Evolutionary conservation across 805 yeast genomes (phyloP).

Genomic region (Sungouiozyma ichnusensis): DNA sequence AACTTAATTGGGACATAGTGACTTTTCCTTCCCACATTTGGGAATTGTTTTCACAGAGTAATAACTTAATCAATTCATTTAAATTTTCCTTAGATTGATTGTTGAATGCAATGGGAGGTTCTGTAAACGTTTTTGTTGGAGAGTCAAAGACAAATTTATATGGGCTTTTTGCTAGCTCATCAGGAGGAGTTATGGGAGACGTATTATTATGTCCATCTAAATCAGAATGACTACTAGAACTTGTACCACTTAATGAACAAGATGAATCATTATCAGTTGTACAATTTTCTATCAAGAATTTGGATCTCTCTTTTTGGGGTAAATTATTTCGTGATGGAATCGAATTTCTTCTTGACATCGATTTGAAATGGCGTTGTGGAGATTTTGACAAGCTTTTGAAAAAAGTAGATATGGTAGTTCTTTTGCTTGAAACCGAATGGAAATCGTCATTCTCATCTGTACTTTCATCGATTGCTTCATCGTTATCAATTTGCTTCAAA

Average conservation of each 20-base stretch:
- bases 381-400: not conserved
- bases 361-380: not conserved
- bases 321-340: not conserved
- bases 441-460: not conserved
- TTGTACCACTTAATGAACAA: not conserved
- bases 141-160: conserved; percentile 20
- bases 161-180: conserved; percentile 6
- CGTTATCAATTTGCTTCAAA: not conserved
- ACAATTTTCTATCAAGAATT: too few relatives aligned
- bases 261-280: too few relatives aligned
- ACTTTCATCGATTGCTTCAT: not conserved
- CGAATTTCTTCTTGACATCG: not conserved
- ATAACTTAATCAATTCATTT: conserved; percentile 1
- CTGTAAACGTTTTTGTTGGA: conserved; percentile 7
- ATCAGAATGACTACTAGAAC: not conserved
- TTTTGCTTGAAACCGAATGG: not conserved
- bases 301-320: too few relatives aligned
- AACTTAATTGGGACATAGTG: conserved; percentile 3
- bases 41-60: not conserved
- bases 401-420: not conserved
- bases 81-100: conserved; percentile 4
- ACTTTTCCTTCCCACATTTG: not conserved
- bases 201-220: not conserved
- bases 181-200: not conserved
- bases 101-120: conserved; percentile 4